A percentile compares a stretch with the other conserved stretches of the same genome.
phyloP scores from a whole-genome alignment of 2,329 filamentous ascomycete species.

The Ascochyta pisi region DNA sequence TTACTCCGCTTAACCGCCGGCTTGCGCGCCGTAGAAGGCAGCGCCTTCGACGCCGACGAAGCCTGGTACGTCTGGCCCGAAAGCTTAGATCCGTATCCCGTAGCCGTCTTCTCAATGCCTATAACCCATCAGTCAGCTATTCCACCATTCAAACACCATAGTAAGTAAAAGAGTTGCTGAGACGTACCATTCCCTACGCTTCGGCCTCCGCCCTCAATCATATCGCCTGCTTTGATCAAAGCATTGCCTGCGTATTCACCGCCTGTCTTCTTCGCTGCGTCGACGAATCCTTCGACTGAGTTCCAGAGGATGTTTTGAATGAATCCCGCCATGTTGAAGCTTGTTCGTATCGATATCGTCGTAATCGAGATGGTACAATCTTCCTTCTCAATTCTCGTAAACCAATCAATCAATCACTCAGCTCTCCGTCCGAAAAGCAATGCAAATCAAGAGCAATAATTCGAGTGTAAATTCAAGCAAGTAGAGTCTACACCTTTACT shows the following conservation, averaged over 20 bases:
- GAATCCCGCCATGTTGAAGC: slow-evolving; percentile 35
- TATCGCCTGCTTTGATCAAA: slow-evolving; percentile 47
- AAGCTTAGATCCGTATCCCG: slow-evolving; percentile 38
- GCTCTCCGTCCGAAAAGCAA: too few species aligned
- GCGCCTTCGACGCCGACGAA: slow-evolving; percentile 34
- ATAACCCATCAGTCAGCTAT: not conserved
- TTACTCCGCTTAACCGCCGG: slow-evolving; percentile 42
- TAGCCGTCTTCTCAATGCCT: slow-evolving; percentile 45
- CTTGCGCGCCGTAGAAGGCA: slow-evolving; percentile 41
- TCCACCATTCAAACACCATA: too few species aligned
- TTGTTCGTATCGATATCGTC: not conserved
- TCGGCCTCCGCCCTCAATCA: slow-evolving; percentile 44
- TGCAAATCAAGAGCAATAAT: too few species aligned
- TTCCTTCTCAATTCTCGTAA: too few species aligned
- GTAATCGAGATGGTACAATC: not conserved
- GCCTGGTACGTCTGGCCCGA: slow-evolving; percentile 39
- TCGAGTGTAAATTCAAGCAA: too few species aligned
- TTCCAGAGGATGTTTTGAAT: slow-evolving; percentile 49
- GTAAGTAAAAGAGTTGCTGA: not conserved
- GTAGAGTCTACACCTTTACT: too few species aligned
- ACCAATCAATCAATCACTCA: too few species aligned
- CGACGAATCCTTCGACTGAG: slow-evolving; percentile 47
- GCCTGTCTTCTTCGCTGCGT: slow-evolving; percentile 45
- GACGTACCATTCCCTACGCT: slow-evolving; percentile 42
- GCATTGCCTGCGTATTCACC: slow-evolving; percentile 49